Evolutionary conservation across 2,329 filamentous ascomycete species (phyloP), one percentile per base, ranked within the genome.

Genomic region (Paecilomyces dactylethromorphus): DNA sequence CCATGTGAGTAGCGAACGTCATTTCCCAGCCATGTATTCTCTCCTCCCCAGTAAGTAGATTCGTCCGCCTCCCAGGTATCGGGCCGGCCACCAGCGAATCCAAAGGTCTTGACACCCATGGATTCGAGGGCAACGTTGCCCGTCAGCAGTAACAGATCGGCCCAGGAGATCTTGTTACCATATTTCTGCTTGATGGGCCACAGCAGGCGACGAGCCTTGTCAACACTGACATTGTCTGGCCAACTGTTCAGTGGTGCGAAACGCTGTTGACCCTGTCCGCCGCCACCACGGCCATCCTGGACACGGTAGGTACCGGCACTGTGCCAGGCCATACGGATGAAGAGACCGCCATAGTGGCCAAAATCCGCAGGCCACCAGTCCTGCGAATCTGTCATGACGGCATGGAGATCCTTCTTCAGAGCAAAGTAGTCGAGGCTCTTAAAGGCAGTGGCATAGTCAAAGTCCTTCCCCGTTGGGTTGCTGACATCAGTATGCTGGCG

Each of bases 111-210:
- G 76, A 89, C 83, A 61, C 87, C 89, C 87, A 90, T 91, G 62
- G 83, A 84, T 77, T 92, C 89, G 63, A 92, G 81, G 53, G 89
- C 88, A 15, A 91, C 88, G 71, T 91, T 91, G 64, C 89, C 89
- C 29, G 87, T 83, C 57, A 92, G 82, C 58, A 91, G 80, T 54
- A 88, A 73, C 60, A 92, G 76, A 70, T 92, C 89, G 24, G 88
- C 86, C 89, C 89, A 92, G 0, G 89, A 91, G 74, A 92, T 88
- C 80, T 89, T 90, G 81, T 85, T 85, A 72, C 89, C 89, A 65
- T 92, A 92, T 82, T 92, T 92, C 67, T 90, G 88, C 84, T 92
- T 92, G 78, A 92, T 86, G 58, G 89, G 89, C 87, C 88, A 91
- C 50, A 92, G 79, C 58, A 92, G 83, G 63, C 89, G 88, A 58